Percentiles rank a stretch among this genome's conserved stretches.
phyloP scores from a whole-genome alignment of 2,329 filamentous ascomycete genomes.

The Rachicladosporium sp. region DNA sequence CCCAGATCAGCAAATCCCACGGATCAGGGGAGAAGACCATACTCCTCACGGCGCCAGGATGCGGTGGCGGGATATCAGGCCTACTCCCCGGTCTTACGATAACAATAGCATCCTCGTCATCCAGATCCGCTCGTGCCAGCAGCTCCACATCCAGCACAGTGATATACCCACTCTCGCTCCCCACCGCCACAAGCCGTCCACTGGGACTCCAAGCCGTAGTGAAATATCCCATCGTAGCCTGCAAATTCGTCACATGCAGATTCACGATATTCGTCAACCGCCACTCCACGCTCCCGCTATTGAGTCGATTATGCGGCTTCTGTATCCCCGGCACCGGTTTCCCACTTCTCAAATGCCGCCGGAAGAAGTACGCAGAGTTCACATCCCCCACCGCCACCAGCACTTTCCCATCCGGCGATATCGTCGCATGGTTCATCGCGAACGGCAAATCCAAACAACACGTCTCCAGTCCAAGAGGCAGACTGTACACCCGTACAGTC shows the following conservation, averaged over 20 bases:
- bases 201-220: slow-evolving; percentile 65
- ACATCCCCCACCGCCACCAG: slow-evolving; percentile 81
- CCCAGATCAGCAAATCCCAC: slow-evolving; percentile 85
- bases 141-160: slow-evolving; percentile 55
- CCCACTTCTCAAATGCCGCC: slow-evolving; percentile 30
- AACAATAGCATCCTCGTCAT: slow-evolving; percentile 52
- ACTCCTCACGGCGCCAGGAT: slow-evolving; percentile 66
- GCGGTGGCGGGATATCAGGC: slow-evolving; percentile 40
- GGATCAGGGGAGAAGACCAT: slow-evolving; percentile 88
- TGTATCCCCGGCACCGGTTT: slow-evolving; percentile 22
- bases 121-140: slow-evolving; percentile 23
- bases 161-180: slow-evolving; percentile 69
- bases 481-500: slow-evolving; percentile 70
- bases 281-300: slow-evolving; percentile 27
- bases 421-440: slow-evolving; percentile 84
- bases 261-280: slow-evolving; percentile 27
- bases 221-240: slow-evolving; percentile 47
- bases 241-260: slow-evolving; percentile 27
- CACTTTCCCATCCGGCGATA: slow-evolving; percentile 75
- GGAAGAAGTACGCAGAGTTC: slow-evolving; percentile 73
- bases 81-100: slow-evolving; percentile 68
- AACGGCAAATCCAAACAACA: slow-evolving; percentile 64
- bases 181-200: slow-evolving; percentile 59
- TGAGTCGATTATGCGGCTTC: slow-evolving; percentile 26
- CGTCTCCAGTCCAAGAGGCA: slow-evolving; percentile 55